These are phyloP conservation scores for Fusarium veterinarium DNA, from an alignment of 2,329 filamentous ascomycete genomes.

Conservation along the genomic window DNA sequence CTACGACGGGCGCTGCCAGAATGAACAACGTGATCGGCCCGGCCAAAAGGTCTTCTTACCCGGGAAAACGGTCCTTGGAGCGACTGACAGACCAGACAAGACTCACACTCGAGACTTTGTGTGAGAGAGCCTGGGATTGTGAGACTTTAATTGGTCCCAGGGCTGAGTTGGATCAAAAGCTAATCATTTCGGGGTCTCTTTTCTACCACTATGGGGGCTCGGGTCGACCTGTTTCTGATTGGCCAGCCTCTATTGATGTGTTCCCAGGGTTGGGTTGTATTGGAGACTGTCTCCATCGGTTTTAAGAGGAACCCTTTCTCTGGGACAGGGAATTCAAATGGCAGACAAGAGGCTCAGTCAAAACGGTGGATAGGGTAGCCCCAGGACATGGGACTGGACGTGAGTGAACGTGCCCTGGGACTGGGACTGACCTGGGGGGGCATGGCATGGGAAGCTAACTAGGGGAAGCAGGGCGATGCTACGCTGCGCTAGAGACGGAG, in stretches of 20 bases:
- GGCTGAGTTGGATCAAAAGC: slow-evolving; percentile 9
- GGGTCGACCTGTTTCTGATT: slow-evolving; percentile 2
- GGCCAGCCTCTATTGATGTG: slow-evolving; percentile 16
- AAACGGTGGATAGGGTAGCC: not conserved
- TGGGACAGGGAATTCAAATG: slow-evolving; percentile 1
- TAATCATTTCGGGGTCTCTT: slow-evolving; percentile 18
- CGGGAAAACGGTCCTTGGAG: slow-evolving; percentile 38
- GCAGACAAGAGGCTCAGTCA: not conserved
- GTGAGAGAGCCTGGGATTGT: slow-evolving; percentile 30
- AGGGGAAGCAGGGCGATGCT: slow-evolving; percentile 30
- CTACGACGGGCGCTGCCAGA: slow-evolving; percentile 42
- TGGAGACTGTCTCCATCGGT: slow-evolving; percentile 1
- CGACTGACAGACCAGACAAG: not conserved
- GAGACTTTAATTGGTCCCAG: slow-evolving; percentile 27
- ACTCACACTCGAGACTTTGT: not conserved
- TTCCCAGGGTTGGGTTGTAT: slow-evolving; percentile 17
- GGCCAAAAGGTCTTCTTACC: slow-evolving; percentile 35
- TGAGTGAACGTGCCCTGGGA: not conserved
- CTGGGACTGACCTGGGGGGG: not conserved
- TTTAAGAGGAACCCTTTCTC: slow-evolving; percentile 14
- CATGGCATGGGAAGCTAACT: not conserved
- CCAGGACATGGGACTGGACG: not conserved
- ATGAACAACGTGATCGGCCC: slow-evolving; percentile 38
- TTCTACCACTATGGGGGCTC: slow-evolving; percentile 4
- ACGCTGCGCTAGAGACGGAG: slow-evolving; percentile 16